Conservation (phyloP, 805 yeast genomes). For the Jamesozyma rosinii region DNA sequence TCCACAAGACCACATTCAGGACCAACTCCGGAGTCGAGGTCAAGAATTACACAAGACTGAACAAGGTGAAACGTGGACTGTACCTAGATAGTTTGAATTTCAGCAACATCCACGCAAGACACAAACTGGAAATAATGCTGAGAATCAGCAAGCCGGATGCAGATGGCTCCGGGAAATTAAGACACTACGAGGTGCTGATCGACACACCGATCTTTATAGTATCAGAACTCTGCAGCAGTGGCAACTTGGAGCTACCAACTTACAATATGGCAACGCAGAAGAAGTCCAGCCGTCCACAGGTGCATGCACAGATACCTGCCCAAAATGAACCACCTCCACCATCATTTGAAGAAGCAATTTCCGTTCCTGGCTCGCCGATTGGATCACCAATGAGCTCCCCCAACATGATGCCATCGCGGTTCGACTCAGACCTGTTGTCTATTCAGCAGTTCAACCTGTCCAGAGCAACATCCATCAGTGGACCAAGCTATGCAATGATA, state of each 20-base stretch:
- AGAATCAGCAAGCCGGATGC: conserved; percentile 57
- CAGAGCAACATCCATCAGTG: conserved; percentile 17
- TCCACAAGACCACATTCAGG: conserved; percentile 11
- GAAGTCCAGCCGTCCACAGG: conserved; percentile 2
- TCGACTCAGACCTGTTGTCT: conserved; percentile 14
- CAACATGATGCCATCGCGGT: conserved; percentile 5
- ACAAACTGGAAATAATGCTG: conserved; percentile 60
- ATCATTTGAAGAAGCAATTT: conserved; percentile 53
- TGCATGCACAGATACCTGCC: conserved; percentile 9
- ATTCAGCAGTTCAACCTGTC: conserved; percentile 20
- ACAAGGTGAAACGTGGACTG: conserved; percentile 30
- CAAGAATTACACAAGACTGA: conserved; percentile 15
- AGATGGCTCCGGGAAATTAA: conserved; percentile 38
- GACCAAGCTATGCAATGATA: conserved; percentile 6
- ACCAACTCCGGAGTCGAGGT: conserved; percentile 17
- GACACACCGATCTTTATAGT: conserved; percentile 61
- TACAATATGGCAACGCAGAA: conserved; percentile 22
- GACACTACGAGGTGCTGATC: conserved; percentile 71
- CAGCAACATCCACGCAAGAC: conserved; percentile 51
- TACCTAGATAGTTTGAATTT: conserved; percentile 55
- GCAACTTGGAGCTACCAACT: conserved; percentile 33
- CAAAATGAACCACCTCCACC: conserved; percentile 37
- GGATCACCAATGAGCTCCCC: conserved; percentile 19
- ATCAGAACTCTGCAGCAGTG: conserved; percentile 34
- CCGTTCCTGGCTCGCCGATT: conserved; percentile 39